Evolutionary conservation across 1,284 basidiomycete genomes (phyloP).

Genomic region (Cutaneotrichosporon mucoides): DNA sequence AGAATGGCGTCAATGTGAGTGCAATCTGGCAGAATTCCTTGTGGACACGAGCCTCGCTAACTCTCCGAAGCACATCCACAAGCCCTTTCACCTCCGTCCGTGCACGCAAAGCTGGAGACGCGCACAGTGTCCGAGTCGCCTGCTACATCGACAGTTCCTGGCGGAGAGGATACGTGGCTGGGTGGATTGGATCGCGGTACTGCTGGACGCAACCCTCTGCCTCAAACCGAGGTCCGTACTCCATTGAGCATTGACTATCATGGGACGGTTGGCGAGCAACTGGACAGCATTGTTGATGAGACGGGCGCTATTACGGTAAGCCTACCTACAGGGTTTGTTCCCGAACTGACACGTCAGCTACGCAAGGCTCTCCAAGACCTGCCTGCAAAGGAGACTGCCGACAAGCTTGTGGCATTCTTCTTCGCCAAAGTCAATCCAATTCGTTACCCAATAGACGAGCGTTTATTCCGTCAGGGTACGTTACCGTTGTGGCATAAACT

Average conservation of each 20-base stretch:
- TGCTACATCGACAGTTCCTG: background rate
- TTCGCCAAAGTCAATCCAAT: conserved; percentile 73
- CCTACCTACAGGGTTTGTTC: background rate
- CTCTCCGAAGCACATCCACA: background rate
- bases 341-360: conserved; percentile 16
- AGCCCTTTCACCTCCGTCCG: conserved; percentile 21
- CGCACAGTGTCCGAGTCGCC: background rate
- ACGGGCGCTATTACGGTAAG: conserved; percentile 52
- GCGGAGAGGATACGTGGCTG: conserved; percentile 17
- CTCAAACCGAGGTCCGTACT: conserved; percentile 27
- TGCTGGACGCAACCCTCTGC: conserved; percentile 34
- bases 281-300: conserved; percentile 69
- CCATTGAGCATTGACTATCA: conserved; percentile 26
- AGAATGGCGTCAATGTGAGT: conserved; percentile 43
- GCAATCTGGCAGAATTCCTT: background rate
- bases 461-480: conserved; percentile 61
- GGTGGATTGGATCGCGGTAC: conserved; percentile 33
- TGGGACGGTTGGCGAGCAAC: conserved; percentile 32
- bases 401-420: conserved; percentile 53
- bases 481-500: background rate
- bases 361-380: conserved; percentile 73
- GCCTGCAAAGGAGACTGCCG: conserved; percentile 64
- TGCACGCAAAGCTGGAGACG: conserved; percentile 3
- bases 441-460: conserved; percentile 81
- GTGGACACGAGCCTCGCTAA: background rate